Percentiles rank a stretch among this genome's conserved stretches.
Conservation (phyloP, 108 stramenopile genomes). For the Nitzschia palea region DNA sequence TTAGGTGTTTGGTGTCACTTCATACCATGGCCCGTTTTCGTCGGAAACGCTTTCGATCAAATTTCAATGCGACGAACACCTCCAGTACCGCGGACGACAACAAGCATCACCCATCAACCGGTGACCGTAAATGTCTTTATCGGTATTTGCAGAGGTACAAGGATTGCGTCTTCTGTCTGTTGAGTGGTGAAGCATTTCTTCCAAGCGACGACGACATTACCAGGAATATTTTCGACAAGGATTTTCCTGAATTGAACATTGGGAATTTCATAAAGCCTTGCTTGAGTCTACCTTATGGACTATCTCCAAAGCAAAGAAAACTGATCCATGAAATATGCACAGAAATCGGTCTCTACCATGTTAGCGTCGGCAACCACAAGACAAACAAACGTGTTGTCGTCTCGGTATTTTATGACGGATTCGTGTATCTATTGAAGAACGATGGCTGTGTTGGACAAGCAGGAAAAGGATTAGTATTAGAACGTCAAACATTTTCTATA, state of each 20-base stretch:
- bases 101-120: background rate
- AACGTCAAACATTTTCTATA: background rate
- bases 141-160: constrained; percentile 4
- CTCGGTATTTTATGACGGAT: constrained; percentile 62
- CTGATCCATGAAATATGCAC: constrained; percentile 63
- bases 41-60: too few species aligned
- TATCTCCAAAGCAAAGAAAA: constrained; percentile 58
- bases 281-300: constrained; percentile 53
- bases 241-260: constrained; percentile 44
- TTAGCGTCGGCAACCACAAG: constrained; percentile 28
- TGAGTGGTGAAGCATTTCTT: background rate
- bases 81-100: too few species aligned
- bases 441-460: background rate
- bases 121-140: constrained; percentile 2
- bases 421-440: constrained; percentile 38
- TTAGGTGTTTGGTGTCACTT: too few species aligned
- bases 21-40: too few species aligned
- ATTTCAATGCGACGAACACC: too few species aligned
- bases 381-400: constrained; percentile 48
- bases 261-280: constrained; percentile 47
- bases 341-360: constrained; percentile 55
- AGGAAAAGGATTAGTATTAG: background rate
- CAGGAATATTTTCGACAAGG: constrained; percentile 34
- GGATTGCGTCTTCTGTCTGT: background rate
- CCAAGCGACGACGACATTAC: background rate